A percentile compares a stretch with the other conserved stretches of the same genome.
phyloP scores from a whole-genome alignment of 2,329 filamentous ascomycete genomes.

The Thelonectria discophora region DNA sequence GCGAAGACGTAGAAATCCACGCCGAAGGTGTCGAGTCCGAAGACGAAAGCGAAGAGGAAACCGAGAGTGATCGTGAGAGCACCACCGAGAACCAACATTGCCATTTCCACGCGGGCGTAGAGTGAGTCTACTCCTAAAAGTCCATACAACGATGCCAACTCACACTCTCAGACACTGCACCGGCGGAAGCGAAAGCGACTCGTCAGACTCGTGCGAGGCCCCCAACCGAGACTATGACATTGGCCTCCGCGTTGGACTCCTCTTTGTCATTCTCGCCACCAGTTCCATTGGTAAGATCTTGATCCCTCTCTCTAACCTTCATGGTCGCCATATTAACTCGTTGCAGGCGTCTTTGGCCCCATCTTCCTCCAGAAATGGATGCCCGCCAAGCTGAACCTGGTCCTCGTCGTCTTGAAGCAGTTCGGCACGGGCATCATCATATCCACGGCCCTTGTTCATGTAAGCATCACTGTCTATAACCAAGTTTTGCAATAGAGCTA shows the following conservation, averaged over 20 bases:
- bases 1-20: conserved; percentile 68
- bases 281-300: conserved; percentile 66
- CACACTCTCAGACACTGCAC: conserved; percentile 62
- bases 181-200: conserved; percentile 55
- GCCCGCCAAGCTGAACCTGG: conserved; percentile 55
- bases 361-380: conserved; percentile 70
- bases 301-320: not conserved
- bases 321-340: conserved; percentile 37
- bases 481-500: not conserved
- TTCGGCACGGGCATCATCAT: conserved; percentile 79
- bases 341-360: conserved; percentile 66
- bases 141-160: conserved; percentile 10
- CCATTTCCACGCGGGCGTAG: conserved; percentile 79
- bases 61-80: conserved; percentile 9
- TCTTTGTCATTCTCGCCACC: conserved; percentile 76
- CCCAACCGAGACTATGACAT: conserved; percentile 69
- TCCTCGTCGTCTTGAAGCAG: conserved; percentile 74
- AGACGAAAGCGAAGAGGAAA: conserved; percentile 35
- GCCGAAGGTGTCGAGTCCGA: conserved; percentile 46
- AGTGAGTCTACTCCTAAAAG: conserved; percentile 58
- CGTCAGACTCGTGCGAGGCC: conserved; percentile 54
- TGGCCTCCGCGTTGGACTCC: conserved; percentile 71
- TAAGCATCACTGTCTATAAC: conserved; percentile 48
- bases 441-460: conserved; percentile 75
- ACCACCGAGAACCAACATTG: conserved; percentile 57